Evolutionary conservation across 1,284 basidiomycete genomes (phyloP), one percentile per base, ranked within the genome.

Genomic region (Marasmius fiardii): DNA sequence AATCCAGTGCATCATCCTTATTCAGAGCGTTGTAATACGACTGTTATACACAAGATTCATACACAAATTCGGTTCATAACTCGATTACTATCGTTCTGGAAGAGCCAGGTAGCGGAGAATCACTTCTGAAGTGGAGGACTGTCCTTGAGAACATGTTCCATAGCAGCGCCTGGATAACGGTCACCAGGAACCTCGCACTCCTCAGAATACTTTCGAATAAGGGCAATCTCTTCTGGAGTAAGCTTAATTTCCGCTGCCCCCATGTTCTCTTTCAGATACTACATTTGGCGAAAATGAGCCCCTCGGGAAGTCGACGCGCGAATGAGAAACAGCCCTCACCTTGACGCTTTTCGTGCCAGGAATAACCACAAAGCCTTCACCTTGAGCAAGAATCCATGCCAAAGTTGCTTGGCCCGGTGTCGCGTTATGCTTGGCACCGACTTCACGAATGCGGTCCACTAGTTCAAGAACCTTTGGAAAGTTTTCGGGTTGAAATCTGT

Each of bases 361-460:
- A 53, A 77, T 75, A 0, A 76, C 73, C 24, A 77, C 67, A 53
- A 77, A 66, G 58, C 73, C 71, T 12, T 68, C 66, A 24, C 70
- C 73, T 65, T 72, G 74, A 28, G 70, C 69, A 21, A 75, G 65
- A 45, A 78, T 57, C 79, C 79, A 82, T 0, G 80, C 78, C 3
- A 83, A 66, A 3, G 71, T 64, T 6, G 80, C 64, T 61, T 81
- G 79, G 1, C 75, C 70, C 0, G 74, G 54, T 0, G 76, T 75
- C 8, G 69, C 67, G 16, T 61, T 59, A 57, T 76, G 69, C 55
- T 59, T 61, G 26, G 65, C 54, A 1, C 71, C 74, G 34, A 76
- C 64, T 7, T 61, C 58, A 8, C 64, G 62, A 21, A 82, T 58
- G 26, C 68, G 65, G 10, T 74, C 64, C 2, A 71, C 74, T 12